These are phyloP conservation scores for Ramichloridium luteum DNA, from an alignment of 2,329 filamentous ascomycete species.

Conservation along the genomic window DNA sequence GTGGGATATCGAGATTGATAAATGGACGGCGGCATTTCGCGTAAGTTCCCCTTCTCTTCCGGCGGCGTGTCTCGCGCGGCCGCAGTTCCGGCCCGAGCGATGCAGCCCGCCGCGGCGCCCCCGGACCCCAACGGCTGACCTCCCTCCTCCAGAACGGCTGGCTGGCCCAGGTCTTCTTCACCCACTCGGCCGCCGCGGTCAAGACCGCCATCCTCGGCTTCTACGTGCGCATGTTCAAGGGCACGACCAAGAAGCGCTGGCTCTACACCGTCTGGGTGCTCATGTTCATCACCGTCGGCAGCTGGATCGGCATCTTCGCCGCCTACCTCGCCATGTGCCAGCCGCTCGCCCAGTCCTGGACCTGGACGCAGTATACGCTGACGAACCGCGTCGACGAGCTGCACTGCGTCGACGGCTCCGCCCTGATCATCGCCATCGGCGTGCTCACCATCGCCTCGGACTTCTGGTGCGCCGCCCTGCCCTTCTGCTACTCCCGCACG, in stretches of 20 bases:
- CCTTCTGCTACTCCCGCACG: slow-evolving; percentile 32
- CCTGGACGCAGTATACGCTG: no score
- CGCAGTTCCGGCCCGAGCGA: no score
- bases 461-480: slow-evolving; percentile 27
- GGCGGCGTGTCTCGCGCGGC: no score
- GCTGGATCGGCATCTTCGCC: neutral
- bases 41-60: no score
- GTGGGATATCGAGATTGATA: slow-evolving; percentile 17
- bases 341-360: slow-evolving; percentile 11
- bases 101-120: no score
- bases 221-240: slow-evolving; percentile 29
- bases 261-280: slow-evolving; percentile 26
- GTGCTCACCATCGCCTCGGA: slow-evolving; percentile 29
- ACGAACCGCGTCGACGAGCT: no score
- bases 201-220: slow-evolving; percentile 28
- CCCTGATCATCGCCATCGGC: no score
- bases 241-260: slow-evolving; percentile 24
- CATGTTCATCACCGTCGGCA: no score
- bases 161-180: slow-evolving; percentile 21
- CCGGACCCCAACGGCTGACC: slow-evolving; percentile 4
- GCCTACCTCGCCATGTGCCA: slow-evolving; percentile 12
- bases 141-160: slow-evolving; percentile 14
- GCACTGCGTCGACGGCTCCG: no score
- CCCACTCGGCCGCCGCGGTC: slow-evolving; percentile 18
- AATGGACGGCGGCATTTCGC: no score